Percentiles rank a stretch among this genome's conserved stretches.
phyloP scores from a whole-genome alignment of 768 basidiomycete species.

The Porpolomopsis calyptriformis region DNA sequence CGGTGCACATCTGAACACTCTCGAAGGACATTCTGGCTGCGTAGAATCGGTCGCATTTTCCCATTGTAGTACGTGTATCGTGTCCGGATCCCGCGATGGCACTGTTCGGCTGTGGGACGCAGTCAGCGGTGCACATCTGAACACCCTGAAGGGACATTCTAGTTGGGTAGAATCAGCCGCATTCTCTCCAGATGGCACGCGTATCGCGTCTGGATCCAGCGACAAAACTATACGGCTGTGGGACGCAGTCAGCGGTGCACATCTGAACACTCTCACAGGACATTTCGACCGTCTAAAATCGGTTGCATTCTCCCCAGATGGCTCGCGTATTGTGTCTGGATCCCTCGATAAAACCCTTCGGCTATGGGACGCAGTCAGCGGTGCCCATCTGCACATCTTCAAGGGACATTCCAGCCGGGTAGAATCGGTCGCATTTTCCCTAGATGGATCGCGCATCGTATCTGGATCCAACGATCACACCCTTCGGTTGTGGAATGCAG shows the following conservation, averaged over 20 bases:
- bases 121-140: background rate
- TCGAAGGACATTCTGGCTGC: background rate
- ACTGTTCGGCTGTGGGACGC: background rate
- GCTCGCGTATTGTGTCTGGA: background rate
- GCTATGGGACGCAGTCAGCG: background rate
- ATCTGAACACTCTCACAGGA: background rate
- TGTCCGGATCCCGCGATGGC: background rate
- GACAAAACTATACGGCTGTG: background rate
- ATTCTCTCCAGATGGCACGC: background rate
- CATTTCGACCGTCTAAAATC: background rate
- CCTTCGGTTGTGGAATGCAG: background rate
- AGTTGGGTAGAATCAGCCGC: background rate
- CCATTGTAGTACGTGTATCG: background rate
- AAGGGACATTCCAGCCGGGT: background rate
- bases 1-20: background rate
- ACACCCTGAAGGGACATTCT: background rate
- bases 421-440: background rate
- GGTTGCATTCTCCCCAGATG: background rate
- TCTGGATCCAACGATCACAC: background rate
- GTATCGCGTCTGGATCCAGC: background rate
- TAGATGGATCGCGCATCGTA: background rate
- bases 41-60: background rate
- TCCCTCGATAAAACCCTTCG: background rate
- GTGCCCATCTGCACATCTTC: background rate
- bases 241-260: background rate